phyloP scores from a whole-genome alignment of 2,329 filamentous ascomycete species.

The Dendryphion nanum region DNA sequence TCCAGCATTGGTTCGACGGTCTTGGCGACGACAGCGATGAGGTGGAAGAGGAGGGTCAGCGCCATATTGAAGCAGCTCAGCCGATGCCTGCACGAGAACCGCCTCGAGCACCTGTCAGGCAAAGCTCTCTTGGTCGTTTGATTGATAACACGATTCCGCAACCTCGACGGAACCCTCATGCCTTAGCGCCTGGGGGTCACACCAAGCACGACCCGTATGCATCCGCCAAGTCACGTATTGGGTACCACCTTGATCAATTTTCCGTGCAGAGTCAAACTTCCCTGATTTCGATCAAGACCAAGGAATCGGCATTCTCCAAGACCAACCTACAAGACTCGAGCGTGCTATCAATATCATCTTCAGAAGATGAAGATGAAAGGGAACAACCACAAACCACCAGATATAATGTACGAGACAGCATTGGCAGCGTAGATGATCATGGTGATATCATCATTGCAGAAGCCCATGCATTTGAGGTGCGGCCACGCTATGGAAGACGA shows the following conservation, averaged over 20 bases:
- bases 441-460: conserved; percentile 37
- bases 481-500: conserved; percentile 17
- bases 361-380: conserved; percentile 34
- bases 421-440: conserved; percentile 32
- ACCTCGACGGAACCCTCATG: neutral
- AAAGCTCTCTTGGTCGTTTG: conserved; percentile 18
- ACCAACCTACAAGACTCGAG: conserved; percentile 39
- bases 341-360: conserved; percentile 40
- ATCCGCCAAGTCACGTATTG: too few species aligned
- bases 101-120: conserved; percentile 11
- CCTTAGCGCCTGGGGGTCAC: neutral
- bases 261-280: conserved; percentile 28
- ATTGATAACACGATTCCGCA: conserved; percentile 4
- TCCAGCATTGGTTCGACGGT: conserved; percentile 53
- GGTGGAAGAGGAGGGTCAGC: conserved; percentile 14
- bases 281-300: conserved; percentile 28
- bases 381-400: conserved; percentile 9
- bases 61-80: neutral
- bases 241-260: conserved; percentile 23
- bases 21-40: conserved; percentile 42
- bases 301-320: conserved; percentile 30
- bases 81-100: conserved; percentile 13
- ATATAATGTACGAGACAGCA: conserved; percentile 29
- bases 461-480: conserved; percentile 38
- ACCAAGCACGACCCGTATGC: neutral